Percentiles rank a stretch among this genome's conserved stretches.
Evolutionary conservation across 495 filamentous ascomycete genomes (phyloP).

Genomic region (Evansstolkia leycettana): DNA sequence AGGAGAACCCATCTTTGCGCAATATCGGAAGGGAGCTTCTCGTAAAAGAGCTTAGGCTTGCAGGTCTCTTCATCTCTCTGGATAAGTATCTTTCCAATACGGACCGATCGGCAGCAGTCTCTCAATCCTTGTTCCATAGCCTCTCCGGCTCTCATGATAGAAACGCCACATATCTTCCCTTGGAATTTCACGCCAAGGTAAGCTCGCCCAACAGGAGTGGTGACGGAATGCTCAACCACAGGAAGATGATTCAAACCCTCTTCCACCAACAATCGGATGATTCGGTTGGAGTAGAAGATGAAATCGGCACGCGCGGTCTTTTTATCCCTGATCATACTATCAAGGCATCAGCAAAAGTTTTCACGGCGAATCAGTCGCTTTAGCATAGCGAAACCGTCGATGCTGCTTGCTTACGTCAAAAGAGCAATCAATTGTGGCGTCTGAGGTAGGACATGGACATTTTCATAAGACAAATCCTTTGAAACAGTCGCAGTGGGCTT

Average conservation of each 20-base stretch:
- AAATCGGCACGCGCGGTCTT: constrained; percentile 86
- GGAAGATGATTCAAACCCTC: constrained; percentile 96
- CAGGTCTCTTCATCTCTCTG: constrained; percentile 93
- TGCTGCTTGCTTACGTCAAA: constrained; percentile 62
- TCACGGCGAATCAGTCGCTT: not conserved
- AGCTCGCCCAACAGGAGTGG: constrained; percentile 77
- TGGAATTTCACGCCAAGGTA: constrained; percentile 91
- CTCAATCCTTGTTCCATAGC: constrained; percentile 96
- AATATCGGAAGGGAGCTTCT: constrained; percentile 92
- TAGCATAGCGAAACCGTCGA: not conserved
- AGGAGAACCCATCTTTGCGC: constrained; percentile 83
- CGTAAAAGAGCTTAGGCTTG: constrained; percentile 87
- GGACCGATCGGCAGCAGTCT: constrained; percentile 90
- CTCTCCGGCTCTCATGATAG: constrained; percentile 95
- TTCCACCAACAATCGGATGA: constrained; percentile 95
- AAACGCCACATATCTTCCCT: constrained; percentile 96
- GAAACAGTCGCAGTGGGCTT: constrained; percentile 89
- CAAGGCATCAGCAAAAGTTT: not conserved
- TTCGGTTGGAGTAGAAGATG: constrained; percentile 98
- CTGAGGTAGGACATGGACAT: constrained; percentile 82
- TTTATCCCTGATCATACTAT: constrained; percentile 88
- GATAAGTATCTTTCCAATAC: constrained; percentile 97
- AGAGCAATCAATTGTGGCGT: constrained; percentile 95
- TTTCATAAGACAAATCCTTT: constrained; percentile 64
- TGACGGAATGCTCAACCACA: constrained; percentile 74